These are phyloP conservation scores for Agrostemma githago DNA, from an alignment of 148 eudicot species.

Conservation along the genomic window DNA sequence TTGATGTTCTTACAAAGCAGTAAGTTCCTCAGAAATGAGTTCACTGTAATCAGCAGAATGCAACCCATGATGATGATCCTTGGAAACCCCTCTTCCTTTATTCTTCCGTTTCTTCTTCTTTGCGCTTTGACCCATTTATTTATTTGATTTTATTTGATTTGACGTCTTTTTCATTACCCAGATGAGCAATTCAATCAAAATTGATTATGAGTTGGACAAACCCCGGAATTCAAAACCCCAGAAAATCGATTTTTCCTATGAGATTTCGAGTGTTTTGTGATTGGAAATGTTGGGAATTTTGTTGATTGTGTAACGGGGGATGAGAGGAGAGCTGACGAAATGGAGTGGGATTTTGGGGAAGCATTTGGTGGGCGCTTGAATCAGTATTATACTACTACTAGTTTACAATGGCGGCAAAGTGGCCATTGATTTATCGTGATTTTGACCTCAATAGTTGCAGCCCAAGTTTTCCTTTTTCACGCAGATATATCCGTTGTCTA, in stretches of 20 bases:
- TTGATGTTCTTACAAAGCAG: conserved; percentile 59
- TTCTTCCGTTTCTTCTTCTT: conserved; percentile 84
- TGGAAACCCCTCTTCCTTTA: conserved; percentile 52
- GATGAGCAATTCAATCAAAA: background rate
- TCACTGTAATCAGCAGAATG: conserved; percentile 43
- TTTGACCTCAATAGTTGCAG: background rate
- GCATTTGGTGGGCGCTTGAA: background rate
- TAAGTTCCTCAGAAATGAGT: conserved; percentile 66
- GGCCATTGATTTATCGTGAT: background rate
- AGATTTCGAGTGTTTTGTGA: background rate
- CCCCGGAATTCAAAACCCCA: background rate
- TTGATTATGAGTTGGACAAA: background rate
- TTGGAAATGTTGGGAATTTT: background rate
- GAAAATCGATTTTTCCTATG: background rate
- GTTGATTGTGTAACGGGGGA: too few relatives aligned
- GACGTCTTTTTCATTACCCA: conserved; percentile 7
- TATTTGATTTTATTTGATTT: background rate
- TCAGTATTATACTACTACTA: background rate
- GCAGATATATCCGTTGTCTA: too few relatives aligned
- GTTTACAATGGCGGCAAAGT: background rate
- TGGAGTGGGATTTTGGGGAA: background rate
- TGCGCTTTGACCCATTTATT: conserved; percentile 63
- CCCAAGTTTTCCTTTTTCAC: background rate
- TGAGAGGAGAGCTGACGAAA: background rate
- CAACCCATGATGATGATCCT: conserved; percentile 72